These are phyloP conservation scores for Yamadazyma endophytica DNA, from an alignment of 805 yeast genomes.

Conservation along the genomic window DNA sequence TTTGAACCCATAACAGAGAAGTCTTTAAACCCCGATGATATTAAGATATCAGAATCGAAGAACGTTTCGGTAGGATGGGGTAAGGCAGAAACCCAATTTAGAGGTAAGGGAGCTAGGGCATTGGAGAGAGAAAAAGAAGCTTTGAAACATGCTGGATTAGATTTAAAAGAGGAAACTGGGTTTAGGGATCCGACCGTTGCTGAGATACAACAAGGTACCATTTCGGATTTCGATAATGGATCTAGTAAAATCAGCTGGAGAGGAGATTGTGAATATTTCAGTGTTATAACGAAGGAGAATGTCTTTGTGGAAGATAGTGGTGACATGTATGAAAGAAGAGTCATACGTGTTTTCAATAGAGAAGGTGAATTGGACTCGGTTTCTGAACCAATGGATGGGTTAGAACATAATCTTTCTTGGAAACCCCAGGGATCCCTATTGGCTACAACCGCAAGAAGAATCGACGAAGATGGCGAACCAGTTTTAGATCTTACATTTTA, in stretches of 20 bases:
- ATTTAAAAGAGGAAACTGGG: slow-evolving; percentile 53
- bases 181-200: slow-evolving; percentile 87
- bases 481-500: slow-evolving; percentile 65
- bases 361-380: slow-evolving; percentile 77
- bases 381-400: slow-evolving; percentile 83
- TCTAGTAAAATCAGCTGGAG: slow-evolving; percentile 75
- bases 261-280: slow-evolving; percentile 86
- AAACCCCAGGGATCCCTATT: slow-evolving; percentile 86
- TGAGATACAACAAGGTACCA: slow-evolving; percentile 63
- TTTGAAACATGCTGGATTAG: slow-evolving; percentile 63
- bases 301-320: slow-evolving; percentile 36
- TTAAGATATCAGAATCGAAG: slow-evolving; percentile 53
- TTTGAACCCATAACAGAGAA: slow-evolving; percentile 79
- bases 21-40: slow-evolving; percentile 55
- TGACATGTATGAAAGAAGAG: slow-evolving; percentile 54
- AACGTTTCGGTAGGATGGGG: slow-evolving; percentile 99
- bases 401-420: slow-evolving; percentile 77
- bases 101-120: slow-evolving; percentile 87
- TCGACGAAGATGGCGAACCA: slow-evolving; percentile 49
- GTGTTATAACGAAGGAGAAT: slow-evolving; percentile 60
- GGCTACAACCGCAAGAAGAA: slow-evolving; percentile 73
- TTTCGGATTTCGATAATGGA: slow-evolving; percentile 52
- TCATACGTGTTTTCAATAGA: slow-evolving; percentile 75
- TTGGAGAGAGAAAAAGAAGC: slow-evolving; percentile 59
- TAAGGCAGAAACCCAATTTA: slow-evolving; percentile 90